phyloP scores from a whole-genome alignment of 2,329 filamentous ascomycete genomes.

The Colletotrichum cordylinicola region DNA sequence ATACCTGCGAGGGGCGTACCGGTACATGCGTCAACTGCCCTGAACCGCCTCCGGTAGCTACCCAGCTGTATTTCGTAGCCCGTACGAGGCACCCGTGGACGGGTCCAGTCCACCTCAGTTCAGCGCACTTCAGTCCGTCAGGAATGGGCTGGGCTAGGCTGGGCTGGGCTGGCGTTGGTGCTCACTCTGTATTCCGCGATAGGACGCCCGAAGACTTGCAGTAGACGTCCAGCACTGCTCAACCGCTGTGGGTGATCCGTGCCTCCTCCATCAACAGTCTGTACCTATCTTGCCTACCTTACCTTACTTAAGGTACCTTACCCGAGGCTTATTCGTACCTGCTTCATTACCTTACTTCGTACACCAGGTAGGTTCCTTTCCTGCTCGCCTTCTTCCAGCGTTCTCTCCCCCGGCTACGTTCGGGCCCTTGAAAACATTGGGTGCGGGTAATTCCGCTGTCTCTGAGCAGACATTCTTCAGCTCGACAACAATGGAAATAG shows the following conservation, averaged over 20 bases:
- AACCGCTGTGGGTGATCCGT: not conserved
- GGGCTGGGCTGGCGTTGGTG: not conserved
- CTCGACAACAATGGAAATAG: not conserved
- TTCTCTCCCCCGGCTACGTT: not conserved
- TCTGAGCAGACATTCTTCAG: not conserved
- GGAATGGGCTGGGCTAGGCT: not conserved
- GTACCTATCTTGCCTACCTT: not conserved
- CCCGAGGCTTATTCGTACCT: not conserved
- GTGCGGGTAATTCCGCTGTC: not conserved
- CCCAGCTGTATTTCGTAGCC: not conserved
- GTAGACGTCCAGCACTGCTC: not conserved
- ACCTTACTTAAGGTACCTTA: no score
- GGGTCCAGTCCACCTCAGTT: not conserved
- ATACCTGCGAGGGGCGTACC: slow-evolving; percentile 8
- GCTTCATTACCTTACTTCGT: not conserved
- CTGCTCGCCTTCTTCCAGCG: not conserved
- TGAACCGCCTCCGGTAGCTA: not conserved
- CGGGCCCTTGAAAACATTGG: not conserved
- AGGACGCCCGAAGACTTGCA: not conserved
- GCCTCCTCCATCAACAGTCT: not conserved
- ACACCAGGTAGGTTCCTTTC: not conserved
- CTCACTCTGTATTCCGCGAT: not conserved
- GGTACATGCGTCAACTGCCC: slow-evolving; percentile 8
- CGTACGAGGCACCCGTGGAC: not conserved
- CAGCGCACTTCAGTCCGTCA: not conserved